A percentile compares a stretch with the other conserved stretches of the same genome.
Conservation (phyloP, 1,284 basidiomycete species). For the Fistulinella staudtii region DNA sequence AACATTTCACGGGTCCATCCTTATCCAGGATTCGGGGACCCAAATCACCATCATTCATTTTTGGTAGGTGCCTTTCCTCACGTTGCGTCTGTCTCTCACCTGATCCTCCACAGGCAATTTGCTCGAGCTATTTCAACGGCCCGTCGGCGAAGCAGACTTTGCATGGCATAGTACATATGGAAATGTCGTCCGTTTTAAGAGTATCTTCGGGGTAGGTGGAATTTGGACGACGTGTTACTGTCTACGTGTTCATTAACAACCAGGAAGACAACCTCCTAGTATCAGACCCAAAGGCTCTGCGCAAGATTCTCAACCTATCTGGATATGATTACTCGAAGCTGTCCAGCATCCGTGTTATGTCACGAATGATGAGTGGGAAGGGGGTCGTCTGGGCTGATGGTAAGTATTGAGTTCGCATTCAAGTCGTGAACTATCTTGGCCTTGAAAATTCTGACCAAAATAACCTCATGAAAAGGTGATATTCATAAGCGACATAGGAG, state of each 20-base stretch:
- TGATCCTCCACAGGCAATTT: slow-evolving; percentile 20
- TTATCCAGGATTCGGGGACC: slow-evolving; percentile 33
- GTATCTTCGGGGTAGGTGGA: slow-evolving; percentile 23
- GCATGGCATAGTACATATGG: slow-evolving; percentile 33
- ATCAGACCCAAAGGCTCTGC: slow-evolving; percentile 41
- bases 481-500: slow-evolving; percentile 42
- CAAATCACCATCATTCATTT: slow-evolving; percentile 29
- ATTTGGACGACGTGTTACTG: too few relatives aligned
- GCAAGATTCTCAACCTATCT: slow-evolving; percentile 40
- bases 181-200: slow-evolving; percentile 26
- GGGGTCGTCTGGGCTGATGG: slow-evolving; percentile 42
- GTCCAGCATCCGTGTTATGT: slow-evolving; percentile 29
- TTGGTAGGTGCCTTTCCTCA: slow-evolving; percentile 18
- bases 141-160: slow-evolving; percentile 31
- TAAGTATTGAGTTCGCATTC: too few relatives aligned
- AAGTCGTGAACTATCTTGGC: background rate
- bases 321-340: slow-evolving; percentile 38
- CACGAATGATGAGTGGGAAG: slow-evolving; percentile 31
- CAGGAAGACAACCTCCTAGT: slow-evolving; percentile 29
- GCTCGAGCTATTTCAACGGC: slow-evolving; percentile 22
- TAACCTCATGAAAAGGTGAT: slow-evolving; percentile 31
- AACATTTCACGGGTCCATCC: slow-evolving; percentile 15
- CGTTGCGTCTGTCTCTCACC: too few relatives aligned
- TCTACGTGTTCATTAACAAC: too few relatives aligned
- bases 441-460: background rate